These are phyloP conservation scores for Gastrodia elata DNA, from an alignment of 106 monocot genomes.

Conservation along the genomic window DNA sequence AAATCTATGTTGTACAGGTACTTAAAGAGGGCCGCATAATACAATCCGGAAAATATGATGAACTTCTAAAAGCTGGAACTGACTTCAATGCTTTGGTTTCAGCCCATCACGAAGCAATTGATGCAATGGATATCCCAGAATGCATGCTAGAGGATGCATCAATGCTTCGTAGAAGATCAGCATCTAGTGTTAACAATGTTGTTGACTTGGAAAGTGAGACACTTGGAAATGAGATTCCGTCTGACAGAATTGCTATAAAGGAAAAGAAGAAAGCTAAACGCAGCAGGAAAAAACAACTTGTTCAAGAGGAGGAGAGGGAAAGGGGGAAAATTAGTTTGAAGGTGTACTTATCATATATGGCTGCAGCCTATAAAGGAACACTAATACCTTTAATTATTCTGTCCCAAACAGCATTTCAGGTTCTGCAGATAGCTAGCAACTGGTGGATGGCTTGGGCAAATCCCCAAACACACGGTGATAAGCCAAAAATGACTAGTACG, in stretches of 20 bases:
- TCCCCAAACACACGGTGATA: constrained; percentile 83
- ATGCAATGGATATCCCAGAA: constrained; percentile 79
- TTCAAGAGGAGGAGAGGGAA: constrained; percentile 85
- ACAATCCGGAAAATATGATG: constrained; percentile 92
- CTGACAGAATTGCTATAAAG: constrained; percentile 47
- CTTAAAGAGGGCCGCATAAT: constrained; percentile 79
- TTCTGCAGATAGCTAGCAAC: constrained; percentile 89
- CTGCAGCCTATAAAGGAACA: constrained; percentile 82
- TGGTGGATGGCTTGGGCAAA: constrained; percentile 99
- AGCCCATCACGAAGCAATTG: constrained; percentile 96
- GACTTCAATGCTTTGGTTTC: constrained; percentile 88
- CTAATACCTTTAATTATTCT: constrained; percentile 89
- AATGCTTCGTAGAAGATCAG: constrained; percentile 20
- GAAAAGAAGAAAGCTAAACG: constrained; percentile 81
- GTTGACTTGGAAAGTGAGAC: constrained; percentile 31
- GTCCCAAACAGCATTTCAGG: constrained; percentile 74
- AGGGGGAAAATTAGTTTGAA: constrained; percentile 83
- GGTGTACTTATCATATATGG: constrained; percentile 93
- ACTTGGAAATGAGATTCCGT: constrained; percentile 23
- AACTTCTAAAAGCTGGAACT: constrained; percentile 89
- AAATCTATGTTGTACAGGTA: constrained; percentile 39
- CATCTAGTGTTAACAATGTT: constrained; percentile 34
- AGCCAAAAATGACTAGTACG: constrained; percentile 59
- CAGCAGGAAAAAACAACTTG: constrained; percentile 67
- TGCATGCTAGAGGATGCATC: constrained; percentile 31